Conservation (phyloP, 2,329 filamentous ascomycete genomes). For the Penicillium sp. region DNA sequence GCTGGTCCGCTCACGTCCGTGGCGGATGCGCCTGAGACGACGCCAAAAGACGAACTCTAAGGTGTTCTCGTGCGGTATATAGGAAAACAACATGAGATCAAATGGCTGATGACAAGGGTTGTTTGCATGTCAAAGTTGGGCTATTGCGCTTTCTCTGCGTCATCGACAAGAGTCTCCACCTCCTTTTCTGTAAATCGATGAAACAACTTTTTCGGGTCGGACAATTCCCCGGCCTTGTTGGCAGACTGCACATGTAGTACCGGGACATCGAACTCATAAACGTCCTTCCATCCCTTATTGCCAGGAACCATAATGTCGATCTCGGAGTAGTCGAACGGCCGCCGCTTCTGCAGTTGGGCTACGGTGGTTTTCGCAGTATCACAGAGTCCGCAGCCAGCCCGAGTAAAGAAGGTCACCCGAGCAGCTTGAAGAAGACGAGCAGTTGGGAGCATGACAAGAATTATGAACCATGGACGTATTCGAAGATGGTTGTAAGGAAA, state of each 20-base stretch:
- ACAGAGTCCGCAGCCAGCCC: slow-evolving; percentile 64
- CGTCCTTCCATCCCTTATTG: slow-evolving; percentile 61
- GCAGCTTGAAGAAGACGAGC: slow-evolving; percentile 36
- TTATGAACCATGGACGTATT: background rate
- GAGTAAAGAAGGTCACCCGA: slow-evolving; percentile 65
- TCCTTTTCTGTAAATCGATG: slow-evolving; percentile 65
- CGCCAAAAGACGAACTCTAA: slow-evolving; percentile 5
- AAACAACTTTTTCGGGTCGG: slow-evolving; percentile 66
- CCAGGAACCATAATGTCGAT: slow-evolving; percentile 62
- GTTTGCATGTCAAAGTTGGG: background rate
- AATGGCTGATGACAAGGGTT: background rate
- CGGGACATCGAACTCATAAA: slow-evolving; percentile 69
- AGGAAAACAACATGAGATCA: background rate
- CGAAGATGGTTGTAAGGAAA: background rate
- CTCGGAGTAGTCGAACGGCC: slow-evolving; percentile 62
- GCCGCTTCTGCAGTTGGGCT: slow-evolving; percentile 56
- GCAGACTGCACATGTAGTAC: slow-evolving; percentile 64
- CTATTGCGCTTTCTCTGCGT: slow-evolving; percentile 41
- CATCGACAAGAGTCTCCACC: slow-evolving; percentile 59
- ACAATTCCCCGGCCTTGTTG: slow-evolving; percentile 53
- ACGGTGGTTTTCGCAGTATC: slow-evolving; percentile 64
- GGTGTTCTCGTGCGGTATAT: background rate
- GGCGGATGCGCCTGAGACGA: background rate
- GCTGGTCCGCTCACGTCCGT: background rate
- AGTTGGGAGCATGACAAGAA: slow-evolving; percentile 36